Percentiles rank a stretch among this genome's conserved stretches.
Conservation (phyloP, 768 basidiomycete genomes). For the Podaxis carcinomalis region DNA sequence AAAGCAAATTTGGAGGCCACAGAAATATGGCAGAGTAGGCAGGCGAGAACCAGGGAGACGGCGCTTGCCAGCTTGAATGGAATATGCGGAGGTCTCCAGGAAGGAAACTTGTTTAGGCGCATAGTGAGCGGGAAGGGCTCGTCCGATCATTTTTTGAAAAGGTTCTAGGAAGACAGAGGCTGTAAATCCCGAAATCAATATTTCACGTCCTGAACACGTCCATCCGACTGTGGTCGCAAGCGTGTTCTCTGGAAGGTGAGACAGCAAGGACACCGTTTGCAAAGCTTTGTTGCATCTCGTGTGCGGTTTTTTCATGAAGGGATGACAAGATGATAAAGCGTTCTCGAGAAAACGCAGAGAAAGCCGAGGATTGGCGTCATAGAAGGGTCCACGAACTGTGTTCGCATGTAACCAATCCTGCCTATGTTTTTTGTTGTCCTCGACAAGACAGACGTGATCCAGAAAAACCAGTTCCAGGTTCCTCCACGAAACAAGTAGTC, state of each 20-base stretch:
- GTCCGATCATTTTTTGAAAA: background rate
- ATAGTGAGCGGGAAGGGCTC: background rate
- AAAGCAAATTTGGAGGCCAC: background rate
- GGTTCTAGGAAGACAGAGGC: background rate
- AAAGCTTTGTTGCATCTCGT: background rate
- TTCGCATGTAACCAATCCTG: background rate
- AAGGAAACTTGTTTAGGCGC: background rate
- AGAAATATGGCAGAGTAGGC: background rate
- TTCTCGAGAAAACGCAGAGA: background rate
- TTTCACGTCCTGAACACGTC: background rate
- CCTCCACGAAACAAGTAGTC: slow-evolving; percentile 11
- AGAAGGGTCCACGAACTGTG: slow-evolving; percentile 3
- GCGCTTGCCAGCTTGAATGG: background rate
- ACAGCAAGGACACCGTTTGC: background rate
- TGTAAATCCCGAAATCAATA: background rate
- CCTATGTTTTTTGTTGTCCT: slow-evolving; percentile 4
- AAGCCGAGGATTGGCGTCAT: background rate
- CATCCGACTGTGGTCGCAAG: background rate
- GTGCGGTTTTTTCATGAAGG: background rate
- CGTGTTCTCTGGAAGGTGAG: background rate
- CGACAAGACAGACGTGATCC: slow-evolving; percentile 15
- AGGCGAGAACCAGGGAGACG: background rate
- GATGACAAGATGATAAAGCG: background rate
- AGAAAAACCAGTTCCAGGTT: slow-evolving; percentile 14
- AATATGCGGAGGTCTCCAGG: background rate